Percentiles rank a stretch among this genome's conserved stretches.
phyloP scores from a whole-genome alignment of 2,329 filamentous ascomycete genomes.

The Harringtonia aguacate region DNA sequence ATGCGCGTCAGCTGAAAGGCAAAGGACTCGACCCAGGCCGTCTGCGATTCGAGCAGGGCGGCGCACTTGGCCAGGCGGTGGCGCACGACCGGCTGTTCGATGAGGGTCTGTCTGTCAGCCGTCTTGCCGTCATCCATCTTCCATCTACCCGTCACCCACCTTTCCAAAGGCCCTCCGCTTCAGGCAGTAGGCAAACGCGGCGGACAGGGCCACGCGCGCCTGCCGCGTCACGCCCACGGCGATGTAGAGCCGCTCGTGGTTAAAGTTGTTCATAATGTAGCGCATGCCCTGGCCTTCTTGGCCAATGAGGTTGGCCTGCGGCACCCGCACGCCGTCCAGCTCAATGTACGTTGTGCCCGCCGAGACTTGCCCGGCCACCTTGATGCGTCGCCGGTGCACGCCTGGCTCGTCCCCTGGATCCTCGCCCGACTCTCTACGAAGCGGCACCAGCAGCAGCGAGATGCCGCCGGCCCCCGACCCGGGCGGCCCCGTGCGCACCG shows the following conservation, averaged over 20 bases:
- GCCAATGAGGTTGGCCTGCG: conserved; percentile 59
- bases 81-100: conserved; percentile 65
- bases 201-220: conserved; percentile 29
- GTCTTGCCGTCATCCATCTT: neutral
- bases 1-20: conserved; percentile 59
- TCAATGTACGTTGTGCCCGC: conserved; percentile 68
- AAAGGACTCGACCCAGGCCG: conserved; percentile 63
- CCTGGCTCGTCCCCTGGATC: conserved; percentile 51
- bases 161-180: conserved; percentile 26
- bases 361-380: conserved; percentile 52
- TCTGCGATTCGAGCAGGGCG: conserved; percentile 56
- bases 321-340: conserved; percentile 64
- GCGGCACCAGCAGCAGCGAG: conserved; percentile 57
- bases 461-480: conserved; percentile 52
- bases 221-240: conserved; percentile 53
- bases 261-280: conserved; percentile 72
- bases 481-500: conserved; percentile 53
- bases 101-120: conserved; percentile 31
- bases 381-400: conserved; percentile 56
- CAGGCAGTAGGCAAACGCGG: conserved; percentile 26
- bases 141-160: neutral
- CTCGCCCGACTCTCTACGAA: no score
- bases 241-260: conserved; percentile 63
- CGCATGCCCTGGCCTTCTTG: conserved; percentile 61
- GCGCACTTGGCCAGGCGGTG: conserved; percentile 63